Evolutionary conservation across 129 eudicot species (phyloP), one percentile per base, ranked within the genome.

Genomic region (Lactuca sativa): DNA sequence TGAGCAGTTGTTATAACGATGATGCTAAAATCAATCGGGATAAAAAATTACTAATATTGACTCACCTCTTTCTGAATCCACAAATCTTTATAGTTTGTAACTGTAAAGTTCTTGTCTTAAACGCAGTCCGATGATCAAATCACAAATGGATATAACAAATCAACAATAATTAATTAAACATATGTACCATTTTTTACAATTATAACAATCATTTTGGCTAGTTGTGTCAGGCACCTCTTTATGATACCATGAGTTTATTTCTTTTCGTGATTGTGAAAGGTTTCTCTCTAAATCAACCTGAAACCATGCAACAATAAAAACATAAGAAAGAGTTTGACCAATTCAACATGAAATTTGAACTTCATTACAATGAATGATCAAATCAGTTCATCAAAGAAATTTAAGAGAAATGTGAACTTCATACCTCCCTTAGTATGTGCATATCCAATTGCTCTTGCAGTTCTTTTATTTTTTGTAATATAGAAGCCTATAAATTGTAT

Each of bases 21-120:
- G 37, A 63, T 25, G 25, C 49, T 62, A 30, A 54, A 31, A 56
- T 32, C 61, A 65, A 64, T 48, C 54, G 36, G 57, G 67, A 54
- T 66, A 13, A 40, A 33, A 16, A 30, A 66, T 41, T 41, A 56
- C 34, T 41, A 56, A 52, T 72, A 64, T 67, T 44, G 56, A 68
- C 72, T 79, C 60, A 87, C 97, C 97, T 87, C 97, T 83, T 85
- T 87, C 60, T 76, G 84, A 71, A 81, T 64, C 91, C 91, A 87
- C 2, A 70, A 62, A 12, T n/a, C n/a, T n/a, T n/a, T 81, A 72
- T 64, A 48, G 78, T 63, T 66, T 84, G 78, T 71, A 90, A 70
- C 52, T 86, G 80, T 52, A 77, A 57, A 40, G 80, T 62, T 74
- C 49, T 60, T 60, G 66, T 63, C 80, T 84, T 85, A 21, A 84